Base-by-base conservation (phyloP, 495 filamentous ascomycete species). In the Amniculicola lignicola region DNA sequence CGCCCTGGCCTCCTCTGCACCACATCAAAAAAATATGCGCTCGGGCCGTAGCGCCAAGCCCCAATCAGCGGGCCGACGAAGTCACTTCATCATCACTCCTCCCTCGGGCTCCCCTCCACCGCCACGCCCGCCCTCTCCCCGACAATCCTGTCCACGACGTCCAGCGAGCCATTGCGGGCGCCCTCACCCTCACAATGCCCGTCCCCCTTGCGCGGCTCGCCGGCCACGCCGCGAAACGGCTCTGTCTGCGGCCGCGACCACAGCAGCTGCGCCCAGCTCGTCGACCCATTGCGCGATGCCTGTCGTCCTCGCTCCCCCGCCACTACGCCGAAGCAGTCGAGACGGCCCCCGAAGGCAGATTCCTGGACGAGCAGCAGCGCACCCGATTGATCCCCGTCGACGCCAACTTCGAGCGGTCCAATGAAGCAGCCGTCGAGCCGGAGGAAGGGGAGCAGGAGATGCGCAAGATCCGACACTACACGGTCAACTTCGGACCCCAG, bases 401-500 rank as follows among this genome's bases (percentile, higher is more conserved):
- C 68, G 70, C 77, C 56, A 70, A 67, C 43, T 86, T 85, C 61
- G 72, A 72, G 28, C 70, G 74, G 33, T 69, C 77, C 46, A 37
- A 53, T 25, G 10, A 31, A 37, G 61, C 75, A 51, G 24, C 68
- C 45, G 67, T 76, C 52, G 75, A 78, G 29, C 48, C 67, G 43
- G 67, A 72, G 7, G 66, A 69, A 55, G 72, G 74, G 38, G 80
- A 82, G 58, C 74, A 83, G 50, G 75, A 78, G 59, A 77, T 83
- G 67, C 83, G 94, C 67, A 96, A 96, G 78, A 89, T 97, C 61
- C 81, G 94, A 62, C 94, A 99, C 72, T 99, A 99, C 76, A 99
- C 94, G 4, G 92, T 99, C 78, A 99, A 99, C 77, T 99, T 99
- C 66, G 94, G 94, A 63, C 94, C 94, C 57, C 94, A 99, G 78